Evolutionary conservation across 2,329 filamentous ascomycete species (phyloP), one percentile per base, ranked within the genome.

Genomic region (Bisporella sp.): DNA sequence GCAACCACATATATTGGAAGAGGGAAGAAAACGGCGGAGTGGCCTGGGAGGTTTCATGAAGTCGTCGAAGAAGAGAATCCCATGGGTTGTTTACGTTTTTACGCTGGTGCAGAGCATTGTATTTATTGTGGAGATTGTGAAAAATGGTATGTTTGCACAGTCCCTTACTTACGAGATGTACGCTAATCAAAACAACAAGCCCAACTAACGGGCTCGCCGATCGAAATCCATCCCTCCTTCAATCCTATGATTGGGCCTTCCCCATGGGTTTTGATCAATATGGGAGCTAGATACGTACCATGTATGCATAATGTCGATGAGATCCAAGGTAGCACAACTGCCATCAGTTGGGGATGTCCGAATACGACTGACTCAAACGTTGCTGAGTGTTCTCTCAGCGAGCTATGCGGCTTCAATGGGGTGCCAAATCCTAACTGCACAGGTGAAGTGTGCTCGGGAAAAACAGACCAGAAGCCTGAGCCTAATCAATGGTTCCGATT

Each of bases 241-340:
- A 99, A 97, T 70, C 87, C 88, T 52, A 96, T 99, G 89, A 96
- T 99, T 63, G 93, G 93, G 0, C 93, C 93, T 1, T 96, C 91
- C 5, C 80, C 84, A 1, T 89, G 89, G 59, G 82, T 97, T 29
- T 81, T 95, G 61, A 96, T 97, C 73, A 95, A 95, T 68, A 96
- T 99, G 89, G 93, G 93, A 52, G 89, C 91, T 40, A 84, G 93
- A 54, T 99, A 88, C 65, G 81, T 87, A 3, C 89, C 91, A 5
- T 99, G 93, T 69, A 99, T 99, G 93, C 91, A 92, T 72, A 89
- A 87, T 59, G 78, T 87, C 57, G 67, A 78, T 41, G 77, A 75
- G 44, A 74, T 91, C 35, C 84, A 85, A 62, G 74, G 80, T 51
- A 71, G 70, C 5, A 62, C 63, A 4, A 59, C 64, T 1, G 59